Evolutionary conservation across 495 filamentous ascomycete species (phyloP).

Genomic region (Delitschia confertaspora): DNA sequence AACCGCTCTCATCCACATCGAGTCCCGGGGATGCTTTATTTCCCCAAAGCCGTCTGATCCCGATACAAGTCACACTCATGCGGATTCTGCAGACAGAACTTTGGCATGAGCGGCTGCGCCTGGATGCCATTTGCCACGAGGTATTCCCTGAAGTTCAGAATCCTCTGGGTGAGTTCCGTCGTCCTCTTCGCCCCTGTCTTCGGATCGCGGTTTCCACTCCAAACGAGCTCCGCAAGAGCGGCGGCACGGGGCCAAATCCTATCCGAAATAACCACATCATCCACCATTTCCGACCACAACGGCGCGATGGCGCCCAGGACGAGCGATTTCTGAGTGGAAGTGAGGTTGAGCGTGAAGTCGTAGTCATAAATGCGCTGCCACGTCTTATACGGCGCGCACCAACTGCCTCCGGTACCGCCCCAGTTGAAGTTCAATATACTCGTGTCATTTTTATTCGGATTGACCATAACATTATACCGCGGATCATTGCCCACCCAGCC

Average conservation of each 20-base stretch:
- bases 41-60: slow-evolving; percentile 40
- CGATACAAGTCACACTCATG: slow-evolving; percentile 48
- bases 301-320: slow-evolving; percentile 44
- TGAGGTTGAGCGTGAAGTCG: slow-evolving; percentile 47
- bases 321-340: slow-evolving; percentile 38
- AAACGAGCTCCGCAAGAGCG: slow-evolving; percentile 46
- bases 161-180: slow-evolving; percentile 44
- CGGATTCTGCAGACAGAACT: slow-evolving; percentile 49
- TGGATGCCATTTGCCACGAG: slow-evolving; percentile 46
- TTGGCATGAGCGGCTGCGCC: slow-evolving; percentile 43
- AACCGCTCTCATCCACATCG: no score
- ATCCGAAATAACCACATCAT: slow-evolving; percentile 42
- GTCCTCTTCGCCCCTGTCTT: slow-evolving; percentile 43
- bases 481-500: slow-evolving; percentile 48
- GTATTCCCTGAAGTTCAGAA: slow-evolving; percentile 52
- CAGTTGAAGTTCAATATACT: slow-evolving; percentile 45
- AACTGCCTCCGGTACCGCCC: slow-evolving; percentile 45
- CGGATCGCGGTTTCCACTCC: slow-evolving; percentile 46
- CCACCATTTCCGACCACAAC: slow-evolving; percentile 49
- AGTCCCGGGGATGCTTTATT: no score
- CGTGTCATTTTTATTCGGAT: slow-evolving; percentile 35
- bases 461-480: slow-evolving; percentile 44
- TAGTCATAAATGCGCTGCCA: slow-evolving; percentile 56
- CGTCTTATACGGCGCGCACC: slow-evolving; percentile 53
- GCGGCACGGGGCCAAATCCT: slow-evolving; percentile 50